Conservation (phyloP, 805 yeast species). For the Hanseniaspora nectarophila region DNA sequence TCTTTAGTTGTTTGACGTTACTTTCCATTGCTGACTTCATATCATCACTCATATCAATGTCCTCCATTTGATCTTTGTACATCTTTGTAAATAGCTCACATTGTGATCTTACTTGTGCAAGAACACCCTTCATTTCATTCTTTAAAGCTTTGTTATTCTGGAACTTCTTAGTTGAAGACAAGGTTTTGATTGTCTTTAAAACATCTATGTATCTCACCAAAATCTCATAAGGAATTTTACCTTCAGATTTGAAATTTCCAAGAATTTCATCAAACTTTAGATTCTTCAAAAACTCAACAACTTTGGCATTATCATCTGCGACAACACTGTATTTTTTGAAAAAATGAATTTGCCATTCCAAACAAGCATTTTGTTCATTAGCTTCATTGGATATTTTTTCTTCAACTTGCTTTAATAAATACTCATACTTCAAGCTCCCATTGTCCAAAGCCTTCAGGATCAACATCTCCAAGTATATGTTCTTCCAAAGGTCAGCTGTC, state of each 20-base stretch:
- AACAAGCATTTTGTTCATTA: background rate
- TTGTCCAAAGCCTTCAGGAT: slow-evolving; percentile 4
- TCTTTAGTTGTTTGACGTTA: slow-evolving; percentile 20
- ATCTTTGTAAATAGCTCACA: background rate
- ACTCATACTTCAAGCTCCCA: slow-evolving; percentile 6
- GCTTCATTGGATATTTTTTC: background rate
- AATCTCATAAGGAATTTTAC: background rate
- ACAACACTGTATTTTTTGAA: background rate
- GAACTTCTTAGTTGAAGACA: slow-evolving; percentile 10
- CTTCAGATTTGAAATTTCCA: background rate
- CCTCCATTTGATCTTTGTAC: background rate
- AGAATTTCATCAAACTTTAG: background rate
- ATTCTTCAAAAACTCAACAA: background rate
- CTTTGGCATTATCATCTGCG: slow-evolving; percentile 3
- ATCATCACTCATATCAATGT: background rate
- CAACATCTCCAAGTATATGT: background rate
- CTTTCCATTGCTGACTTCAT: background rate
- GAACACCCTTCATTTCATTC: background rate
- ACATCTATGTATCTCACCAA: background rate
- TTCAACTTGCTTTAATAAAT: background rate
- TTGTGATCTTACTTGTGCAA: background rate
- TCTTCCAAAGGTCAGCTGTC: background rate
- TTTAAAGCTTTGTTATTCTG: slow-evolving; percentile 4
- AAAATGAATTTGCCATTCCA: slow-evolving; percentile 4
- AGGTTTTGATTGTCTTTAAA: slow-evolving; percentile 5